Base-by-base conservation (phyloP, 768 basidiomycete species). In the Leucocoprinus birnbaumii region DNA sequence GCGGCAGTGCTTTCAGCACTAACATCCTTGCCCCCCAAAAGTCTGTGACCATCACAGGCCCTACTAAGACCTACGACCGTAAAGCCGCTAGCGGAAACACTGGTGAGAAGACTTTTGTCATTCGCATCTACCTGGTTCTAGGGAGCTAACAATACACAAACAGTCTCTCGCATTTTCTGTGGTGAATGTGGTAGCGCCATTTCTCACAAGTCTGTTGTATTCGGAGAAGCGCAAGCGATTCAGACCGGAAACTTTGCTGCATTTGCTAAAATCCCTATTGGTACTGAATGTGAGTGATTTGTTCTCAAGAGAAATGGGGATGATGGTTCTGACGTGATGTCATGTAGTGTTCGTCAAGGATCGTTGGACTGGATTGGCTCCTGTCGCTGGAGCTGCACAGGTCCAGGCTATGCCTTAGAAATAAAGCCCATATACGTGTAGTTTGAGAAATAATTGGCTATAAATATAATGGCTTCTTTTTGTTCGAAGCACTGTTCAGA, bases 1-100 rank as follows among this genome's bases (percentile, higher is more conserved):
- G 68, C 48, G 73, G 73, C n/a, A 70, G 70, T 48, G 71, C 70
- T 5, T 74, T 69, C 64, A 70, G 68, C 61, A 71, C 72, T 59
- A 73, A 71, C 60, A 58, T 74, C 55, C 66, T 73, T 22, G 69
- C 64, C 3, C 65, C 66, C 10, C 62, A 71, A 55, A 69, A 65
- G 50, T 63, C 66, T 37, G 66, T 72, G 25, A 67, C 55, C 11
- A 71, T 73, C 59, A 62, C 46, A 1, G 73, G 71, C 0, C 69
- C 73, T 3, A 59, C 67, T n/a, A 68, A 68, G 51, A 56, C 64
- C 24, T 74, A 58, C 51, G 62, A 61, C 48, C 58, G 62, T 59
- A 68, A 65, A 35, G 71, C 65, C 0, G 56, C 66, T 21, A 70
- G 66, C 40, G 71, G 71, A 6, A 73, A 72, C 40, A 65, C 62